Evolutionary conservation across 2,329 filamentous ascomycete genomes (phyloP), one percentile per base, ranked within the genome.

Genomic region (Tricladium varicosporioides): DNA sequence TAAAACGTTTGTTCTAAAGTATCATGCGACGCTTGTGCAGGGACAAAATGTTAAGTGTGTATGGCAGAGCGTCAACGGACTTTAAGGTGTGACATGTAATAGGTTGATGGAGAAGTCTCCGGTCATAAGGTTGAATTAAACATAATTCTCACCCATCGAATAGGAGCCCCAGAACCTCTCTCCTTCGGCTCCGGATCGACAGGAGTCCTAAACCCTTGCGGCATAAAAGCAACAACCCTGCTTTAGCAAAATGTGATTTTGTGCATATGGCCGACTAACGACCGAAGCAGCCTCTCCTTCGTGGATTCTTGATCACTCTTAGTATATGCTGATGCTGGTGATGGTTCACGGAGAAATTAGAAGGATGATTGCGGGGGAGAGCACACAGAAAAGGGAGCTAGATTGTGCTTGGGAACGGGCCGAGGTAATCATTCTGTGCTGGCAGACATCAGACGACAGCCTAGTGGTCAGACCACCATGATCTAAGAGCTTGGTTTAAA

Each of bases 101-200:
- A 57, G 55, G 51, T 51, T 51, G 36, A 47, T 44, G 47, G 32
- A 18, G 42, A n/a, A 48, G 15, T 31, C 54, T 47, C 48, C 51
- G 51, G 51, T 58, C 56, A 58, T 47, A 43, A 54, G 56, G 56
- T 44, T 54, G 48, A 49, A 47, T 53, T 49, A 47, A 44, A 16
- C 31, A 13, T 27, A 16, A 48, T 56, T 44, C 19, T 52, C 10
- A 36, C 13, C 16, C 18, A 33, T 44, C 55, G 27, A 53, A 49
- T 57, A 44, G 31, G 33, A 48, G 8, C n/a, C 19, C 31, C 7
- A 15, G n/a, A 33, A 50, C 45, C 19, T 43, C 44, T 56, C 22
- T 22, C 48, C 48, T 36, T 16, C 16, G 4, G 14, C 9, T 22
- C 18, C 10, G 32, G 54, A 57, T 57, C 40, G 42, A 42, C 55